Base-by-base conservation (phyloP, 164 flowering plant species). In the Houttuynia cordata region DNA sequence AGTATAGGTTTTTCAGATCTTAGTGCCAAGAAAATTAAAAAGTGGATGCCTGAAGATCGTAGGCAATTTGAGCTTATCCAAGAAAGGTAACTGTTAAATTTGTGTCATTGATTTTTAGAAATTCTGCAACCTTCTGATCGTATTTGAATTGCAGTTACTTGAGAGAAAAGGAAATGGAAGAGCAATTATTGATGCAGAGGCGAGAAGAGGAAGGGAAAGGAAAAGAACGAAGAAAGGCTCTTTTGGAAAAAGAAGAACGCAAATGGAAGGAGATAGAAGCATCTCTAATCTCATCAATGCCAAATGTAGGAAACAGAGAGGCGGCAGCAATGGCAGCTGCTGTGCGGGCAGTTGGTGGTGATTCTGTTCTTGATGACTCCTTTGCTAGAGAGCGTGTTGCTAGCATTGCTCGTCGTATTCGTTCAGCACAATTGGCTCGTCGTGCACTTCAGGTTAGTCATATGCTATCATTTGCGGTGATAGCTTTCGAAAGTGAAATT, bases 191-290 rank as follows among this genome's bases (percentile, higher is more conserved):
- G 60, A 84, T 85, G 87, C 97, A 91, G 77, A 80, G 99, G 63
- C 95, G 99, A 56, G 97, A 91, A 74, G 99, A 94, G 75, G 99
- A 94, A 76, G 99, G 99, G 7, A 87, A 84, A 72, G 99, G 99
- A 59, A 94, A 94, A 76, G 99, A 94, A 75, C 85, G 99, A 74
- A 91, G 99, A 71, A 94, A 94, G 71, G 96, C 87, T 65, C 91
- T 94, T 40, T 66, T 91, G 76, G 97, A 94, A 76, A 94, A 80
- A 73, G 99, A 94, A 76, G 99, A 94, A 65, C 97, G 99, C 1
- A 94, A 91, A 70, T 94, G 99, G 99, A 94, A 94, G 80, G 99
- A 94, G 77, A 81, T 94, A 71, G 99, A 94, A 66, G 96, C 97
- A 65, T 86, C 99, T 64, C 85, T 94, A 42, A 79, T 94, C 56